phyloP scores from a whole-genome alignment of 768 basidiomycete species.

The Boletus vermiculosoides region DNA sequence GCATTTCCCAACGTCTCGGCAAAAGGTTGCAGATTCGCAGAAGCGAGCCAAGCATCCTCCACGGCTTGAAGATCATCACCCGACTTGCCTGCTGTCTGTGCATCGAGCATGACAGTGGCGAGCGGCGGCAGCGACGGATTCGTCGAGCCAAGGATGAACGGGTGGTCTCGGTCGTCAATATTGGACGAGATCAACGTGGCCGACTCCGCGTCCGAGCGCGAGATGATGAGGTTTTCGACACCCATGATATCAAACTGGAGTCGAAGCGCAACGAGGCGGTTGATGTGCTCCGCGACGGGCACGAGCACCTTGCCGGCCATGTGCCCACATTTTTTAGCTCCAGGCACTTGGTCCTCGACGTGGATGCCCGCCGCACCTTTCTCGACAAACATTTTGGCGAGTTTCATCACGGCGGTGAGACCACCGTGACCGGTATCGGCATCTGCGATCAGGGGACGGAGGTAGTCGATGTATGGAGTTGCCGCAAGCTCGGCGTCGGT shows the following conservation, averaged over 20 bases:
- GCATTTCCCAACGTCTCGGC: slow-evolving; percentile 69
- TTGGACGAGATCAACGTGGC: slow-evolving; percentile 96
- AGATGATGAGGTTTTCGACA: slow-evolving; percentile 89
- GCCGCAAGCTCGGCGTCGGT: slow-evolving; percentile 67
- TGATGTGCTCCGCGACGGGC: slow-evolving; percentile 96
- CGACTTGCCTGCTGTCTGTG: slow-evolving; percentile 75
- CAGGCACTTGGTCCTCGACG: slow-evolving; percentile 96
- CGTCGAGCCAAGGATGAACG: slow-evolving; percentile 93
- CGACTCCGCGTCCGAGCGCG: slow-evolving; percentile 96
- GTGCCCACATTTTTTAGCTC: slow-evolving; percentile 94
- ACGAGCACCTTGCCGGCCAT: slow-evolving; percentile 98
- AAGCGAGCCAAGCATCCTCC: slow-evolving; percentile 82
- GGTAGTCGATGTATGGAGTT: slow-evolving; percentile 79
- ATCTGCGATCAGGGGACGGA: slow-evolving; percentile 93
- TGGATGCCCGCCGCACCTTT: slow-evolving; percentile 98
- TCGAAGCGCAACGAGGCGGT: slow-evolving; percentile 94
- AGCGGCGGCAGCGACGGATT: slow-evolving; percentile 70
- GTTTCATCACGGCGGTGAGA: slow-evolving; percentile 97
- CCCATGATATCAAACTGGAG: slow-evolving; percentile 99
- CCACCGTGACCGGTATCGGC: slow-evolving; percentile 99
- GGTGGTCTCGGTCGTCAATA: slow-evolving; percentile 95
- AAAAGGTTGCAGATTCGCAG: slow-evolving; percentile 82
- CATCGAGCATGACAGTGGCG: slow-evolving; percentile 78
- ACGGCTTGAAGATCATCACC: slow-evolving; percentile 81
- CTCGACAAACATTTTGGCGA: slow-evolving; percentile 98